Conservation (phyloP, 2,329 filamentous ascomycete species). For the Immersiporthe knoxdaviesiana region DNA sequence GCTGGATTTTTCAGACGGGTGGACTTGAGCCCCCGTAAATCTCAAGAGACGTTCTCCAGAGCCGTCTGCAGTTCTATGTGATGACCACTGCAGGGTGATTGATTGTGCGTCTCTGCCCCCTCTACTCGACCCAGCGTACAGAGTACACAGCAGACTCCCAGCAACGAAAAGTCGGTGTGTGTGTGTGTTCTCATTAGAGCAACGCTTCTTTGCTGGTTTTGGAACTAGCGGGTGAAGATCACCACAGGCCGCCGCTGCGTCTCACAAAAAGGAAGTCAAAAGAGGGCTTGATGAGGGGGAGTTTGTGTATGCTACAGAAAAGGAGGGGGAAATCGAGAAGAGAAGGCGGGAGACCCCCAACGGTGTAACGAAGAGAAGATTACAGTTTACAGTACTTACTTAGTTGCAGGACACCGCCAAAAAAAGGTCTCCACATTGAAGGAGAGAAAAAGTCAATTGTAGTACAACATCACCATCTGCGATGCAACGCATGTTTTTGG, state of each 20-base stretch:
- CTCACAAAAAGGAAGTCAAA: neutral
- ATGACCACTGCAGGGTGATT: neutral
- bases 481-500: neutral
- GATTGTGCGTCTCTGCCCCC: neutral
- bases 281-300: neutral
- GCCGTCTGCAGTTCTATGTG: neutral
- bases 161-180: neutral
- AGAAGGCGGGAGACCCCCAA: no score
- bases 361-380: no score
- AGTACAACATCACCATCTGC: slow-evolving; percentile 1
- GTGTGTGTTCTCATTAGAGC: neutral
- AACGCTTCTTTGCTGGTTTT: neutral
- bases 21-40: no score
- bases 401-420: neutral
- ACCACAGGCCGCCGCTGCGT: neutral
- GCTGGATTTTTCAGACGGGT: neutral
- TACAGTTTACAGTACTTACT: no score
- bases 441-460: neutral
- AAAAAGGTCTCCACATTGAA: neutral
- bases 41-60: neutral
- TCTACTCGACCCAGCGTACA: neutral
- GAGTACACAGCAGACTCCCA: neutral
- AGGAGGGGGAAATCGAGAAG: neutral
- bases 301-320: neutral
- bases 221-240: neutral